Evolutionary conservation across 805 yeast species (phyloP), one percentile per base, ranked within the genome.

Genomic region (Ogataea corticis): DNA sequence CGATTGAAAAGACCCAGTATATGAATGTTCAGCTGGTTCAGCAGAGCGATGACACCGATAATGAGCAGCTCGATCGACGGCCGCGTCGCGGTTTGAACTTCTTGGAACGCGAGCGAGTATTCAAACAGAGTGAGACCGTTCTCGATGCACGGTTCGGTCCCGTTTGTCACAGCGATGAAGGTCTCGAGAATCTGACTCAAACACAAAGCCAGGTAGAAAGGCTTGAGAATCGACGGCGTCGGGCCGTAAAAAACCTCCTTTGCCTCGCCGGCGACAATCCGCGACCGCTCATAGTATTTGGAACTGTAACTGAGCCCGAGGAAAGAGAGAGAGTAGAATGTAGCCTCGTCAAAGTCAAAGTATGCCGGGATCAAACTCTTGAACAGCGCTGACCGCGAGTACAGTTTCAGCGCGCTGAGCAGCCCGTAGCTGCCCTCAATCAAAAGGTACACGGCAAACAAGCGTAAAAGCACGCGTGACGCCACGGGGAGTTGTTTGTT

Each of bases 21-120:
- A 49, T 89, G 96, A 40, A 83, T 75, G 14, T 75, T 65, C 9
- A 84, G 51, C 54, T 87, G 90, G 47, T 80, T 80, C 0, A 73
- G 44, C 1, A 85, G 61, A 47, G 85, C 82, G 55, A 80, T 76
- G 7, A 80, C 48, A n/a, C 82, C 73, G 3, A 80, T 68, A 9
- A 72, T 63, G 34, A 77, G 69, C 37, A 77, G 67, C 57, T 74
- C 87, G 39, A 70, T 75, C 1, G 82, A 75, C 27, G 82, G 88
- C 39, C 72, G 66, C 42, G 44, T 67, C 28, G 70, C 65, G 35
- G 72, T 70, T 59, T 76, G 85, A 46, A 76, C 82, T 54, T 86
- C 94, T 56, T 85, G 91, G 58, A 84, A 84, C 11, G 88, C 87
- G 13, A 85, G 61, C 3, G 92, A 83, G 55, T 81, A 84, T 61